Percentiles rank a stretch among this genome's conserved stretches.
phyloP scores from a whole-genome alignment of 352 stramenopile species.

The Phytopythium ostracodes region DNA sequence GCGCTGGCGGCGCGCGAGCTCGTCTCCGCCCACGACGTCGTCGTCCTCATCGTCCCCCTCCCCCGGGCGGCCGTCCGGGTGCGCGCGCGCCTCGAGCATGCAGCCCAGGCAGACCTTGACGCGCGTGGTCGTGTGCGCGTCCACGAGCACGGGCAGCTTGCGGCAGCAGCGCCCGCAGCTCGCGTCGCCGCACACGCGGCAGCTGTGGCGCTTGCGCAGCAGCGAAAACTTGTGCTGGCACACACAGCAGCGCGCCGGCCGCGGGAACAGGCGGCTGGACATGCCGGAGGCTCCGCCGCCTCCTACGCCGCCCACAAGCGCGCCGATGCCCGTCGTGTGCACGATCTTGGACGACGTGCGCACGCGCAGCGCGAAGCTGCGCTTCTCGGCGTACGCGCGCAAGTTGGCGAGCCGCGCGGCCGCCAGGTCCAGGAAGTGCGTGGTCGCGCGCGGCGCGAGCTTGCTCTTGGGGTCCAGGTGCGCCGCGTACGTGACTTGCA shows the following conservation, averaged over 20 bases:
- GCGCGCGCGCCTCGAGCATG: conserved; percentile 62
- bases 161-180: conserved; percentile 68
- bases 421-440: conserved; percentile 59
- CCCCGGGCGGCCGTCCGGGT: conserved; percentile 33
- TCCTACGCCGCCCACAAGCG: not conserved
- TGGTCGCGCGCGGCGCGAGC: conserved; percentile 46
- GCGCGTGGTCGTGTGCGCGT: conserved; percentile 45
- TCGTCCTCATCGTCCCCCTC: conserved; percentile 5
- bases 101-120: conserved; percentile 78
- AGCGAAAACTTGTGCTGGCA: conserved; percentile 72
- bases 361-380: conserved; percentile 58
- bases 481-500: conserved; percentile 81
- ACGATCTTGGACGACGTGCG: conserved; percentile 10
- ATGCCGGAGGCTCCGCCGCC: not conserved
- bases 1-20: conserved; percentile 30
- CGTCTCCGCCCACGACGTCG: conserved; percentile 45
- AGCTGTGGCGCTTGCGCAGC: conserved; percentile 72
- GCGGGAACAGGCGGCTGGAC: conserved; percentile 11
- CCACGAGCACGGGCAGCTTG: conserved; percentile 68
- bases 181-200: conserved; percentile 64
- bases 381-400: conserved; percentile 61
- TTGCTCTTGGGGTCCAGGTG: conserved; percentile 83
- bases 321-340: not conserved
- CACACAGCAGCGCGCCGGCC: conserved; percentile 47
- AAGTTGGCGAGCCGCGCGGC: conserved; percentile 52